A percentile compares a stretch with the other conserved stretches of the same genome.
phyloP scores from a whole-genome alignment of 352 stramenopile genomes.

The Aphanomyces astaci region DNA sequence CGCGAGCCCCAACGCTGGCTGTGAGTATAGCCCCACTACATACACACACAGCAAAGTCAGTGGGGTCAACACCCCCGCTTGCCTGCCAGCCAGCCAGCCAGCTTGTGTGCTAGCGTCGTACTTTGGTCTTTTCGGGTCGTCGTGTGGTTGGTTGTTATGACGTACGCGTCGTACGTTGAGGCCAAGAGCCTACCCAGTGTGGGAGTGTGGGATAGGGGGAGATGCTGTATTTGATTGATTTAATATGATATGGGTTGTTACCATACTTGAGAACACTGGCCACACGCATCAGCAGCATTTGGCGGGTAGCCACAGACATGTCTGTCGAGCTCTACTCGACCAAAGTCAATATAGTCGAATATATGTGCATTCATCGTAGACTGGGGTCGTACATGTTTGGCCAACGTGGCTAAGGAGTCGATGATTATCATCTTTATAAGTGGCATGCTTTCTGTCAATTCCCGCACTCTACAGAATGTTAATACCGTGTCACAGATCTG shows the following conservation, averaged over 20 bases:
- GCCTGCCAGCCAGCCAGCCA: too few species aligned
- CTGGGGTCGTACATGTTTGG: conserved; percentile 37
- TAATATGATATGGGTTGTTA: too few species aligned
- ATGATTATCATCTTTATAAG: conserved; percentile 55
- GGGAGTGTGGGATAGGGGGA: not conserved
- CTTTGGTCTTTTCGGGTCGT: conserved; percentile 32
- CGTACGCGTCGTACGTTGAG: conserved; percentile 54
- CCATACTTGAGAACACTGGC: conserved; percentile 53
- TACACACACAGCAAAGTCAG: too few species aligned
- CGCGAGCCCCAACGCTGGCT: conserved; percentile 48
- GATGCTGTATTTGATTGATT: too few species aligned
- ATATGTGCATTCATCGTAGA: not conserved
- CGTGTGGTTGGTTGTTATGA: conserved; percentile 59
- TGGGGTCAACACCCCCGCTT: too few species aligned
- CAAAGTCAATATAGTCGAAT: too few species aligned
- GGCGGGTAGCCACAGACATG: conserved; percentile 9
- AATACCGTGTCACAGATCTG: not conserved
- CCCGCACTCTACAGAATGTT: conserved; percentile 38
- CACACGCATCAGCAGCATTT: conserved; percentile 23
- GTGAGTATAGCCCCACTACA: conserved; percentile 48
- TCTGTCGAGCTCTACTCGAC: conserved; percentile 11
- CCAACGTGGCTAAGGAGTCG: conserved; percentile 59
- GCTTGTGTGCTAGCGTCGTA: conserved; percentile 24
- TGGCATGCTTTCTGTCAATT: conserved; percentile 42
- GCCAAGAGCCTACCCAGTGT: conserved; percentile 42